Percentiles rank a stretch among this genome's conserved stretches.
These are phyloP conservation scores for Cryphonectria parasitica DNA, from an alignment of 2,329 filamentous ascomycete genomes.

Conservation along the genomic window DNA sequence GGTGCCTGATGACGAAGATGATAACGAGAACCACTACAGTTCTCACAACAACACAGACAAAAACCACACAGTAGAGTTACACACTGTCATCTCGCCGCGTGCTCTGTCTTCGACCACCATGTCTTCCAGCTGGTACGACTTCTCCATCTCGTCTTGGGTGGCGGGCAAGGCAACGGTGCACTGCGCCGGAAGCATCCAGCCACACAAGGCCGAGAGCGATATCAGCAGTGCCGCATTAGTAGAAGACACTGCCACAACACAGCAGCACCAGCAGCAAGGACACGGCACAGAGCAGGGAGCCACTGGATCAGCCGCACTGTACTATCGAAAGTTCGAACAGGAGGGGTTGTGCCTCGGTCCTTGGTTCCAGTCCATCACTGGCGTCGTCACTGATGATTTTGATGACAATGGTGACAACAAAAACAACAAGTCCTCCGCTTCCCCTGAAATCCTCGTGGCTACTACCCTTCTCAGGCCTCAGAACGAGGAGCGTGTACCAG, in stretches of 20 bases:
- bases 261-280: neutral
- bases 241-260: neutral
- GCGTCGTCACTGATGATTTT: neutral
- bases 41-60: neutral
- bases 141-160: conserved; percentile 30
- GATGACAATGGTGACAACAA: neutral
- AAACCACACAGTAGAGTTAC: too few relatives aligned
- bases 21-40: neutral
- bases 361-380: neutral
- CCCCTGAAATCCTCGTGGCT: neutral
- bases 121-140: conserved; percentile 28
- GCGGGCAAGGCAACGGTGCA: conserved; percentile 25
- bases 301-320: neutral
- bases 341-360: neutral
- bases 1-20: neutral
- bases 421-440: neutral
- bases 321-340: neutral
- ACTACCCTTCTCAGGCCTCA: neutral
- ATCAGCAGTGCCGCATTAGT: neutral
- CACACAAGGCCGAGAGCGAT: too few relatives aligned
- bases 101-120: too few relatives aligned
- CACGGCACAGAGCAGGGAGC: neutral
- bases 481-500: neutral
- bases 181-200: conserved; percentile 28
- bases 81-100: too few relatives aligned